phyloP scores from a whole-genome alignment of 2,329 filamentous ascomycete species.

The Trichoderma citrinoviride region DNA sequence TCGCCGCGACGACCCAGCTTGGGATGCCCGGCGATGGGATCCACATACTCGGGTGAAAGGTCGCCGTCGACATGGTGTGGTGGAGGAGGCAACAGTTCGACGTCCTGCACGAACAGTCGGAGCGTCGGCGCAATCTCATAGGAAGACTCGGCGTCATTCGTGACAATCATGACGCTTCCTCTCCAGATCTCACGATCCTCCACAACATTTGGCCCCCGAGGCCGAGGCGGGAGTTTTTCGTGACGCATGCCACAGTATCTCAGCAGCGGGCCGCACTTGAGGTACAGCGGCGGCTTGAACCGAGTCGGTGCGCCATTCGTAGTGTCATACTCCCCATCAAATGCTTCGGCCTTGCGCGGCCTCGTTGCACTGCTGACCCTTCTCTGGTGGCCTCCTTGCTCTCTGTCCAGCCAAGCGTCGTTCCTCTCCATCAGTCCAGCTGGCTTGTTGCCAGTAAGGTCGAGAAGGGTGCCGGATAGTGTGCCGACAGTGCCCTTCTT shows the following conservation, averaged over 20 bases:
- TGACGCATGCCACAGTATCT: constrained; percentile 81
- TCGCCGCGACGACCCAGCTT: constrained; percentile 83
- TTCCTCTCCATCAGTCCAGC: constrained; percentile 43
- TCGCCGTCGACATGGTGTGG: constrained; percentile 64
- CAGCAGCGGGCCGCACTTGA: constrained; percentile 87
- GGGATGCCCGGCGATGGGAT: constrained; percentile 82
- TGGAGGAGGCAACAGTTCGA: constrained; percentile 76
- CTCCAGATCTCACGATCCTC: constrained; percentile 79
- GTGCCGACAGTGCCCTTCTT: constrained; percentile 63
- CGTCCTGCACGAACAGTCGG: constrained; percentile 81
- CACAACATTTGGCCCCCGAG: constrained; percentile 29
- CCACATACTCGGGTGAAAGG: constrained; percentile 77
- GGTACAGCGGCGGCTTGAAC: constrained; percentile 79
- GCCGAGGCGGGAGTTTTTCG: constrained; percentile 48
- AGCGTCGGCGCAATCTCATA: constrained; percentile 77
- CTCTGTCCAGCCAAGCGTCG: constrained; percentile 74
- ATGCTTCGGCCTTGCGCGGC: constrained; percentile 59
- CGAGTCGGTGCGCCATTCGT: constrained; percentile 57
- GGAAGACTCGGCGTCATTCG: constrained; percentile 75
- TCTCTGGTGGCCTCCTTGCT: constrained; percentile 40
- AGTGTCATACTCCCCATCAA: constrained; percentile 67
- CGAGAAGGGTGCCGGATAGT: constrained; percentile 57
- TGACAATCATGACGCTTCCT: constrained; percentile 94
- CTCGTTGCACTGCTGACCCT: constrained; percentile 48
- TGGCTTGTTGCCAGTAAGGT: constrained; percentile 46